phyloP scores from a whole-genome alignment of 1,284 basidiomycete genomes.

The Abortiporus biennis region DNA sequence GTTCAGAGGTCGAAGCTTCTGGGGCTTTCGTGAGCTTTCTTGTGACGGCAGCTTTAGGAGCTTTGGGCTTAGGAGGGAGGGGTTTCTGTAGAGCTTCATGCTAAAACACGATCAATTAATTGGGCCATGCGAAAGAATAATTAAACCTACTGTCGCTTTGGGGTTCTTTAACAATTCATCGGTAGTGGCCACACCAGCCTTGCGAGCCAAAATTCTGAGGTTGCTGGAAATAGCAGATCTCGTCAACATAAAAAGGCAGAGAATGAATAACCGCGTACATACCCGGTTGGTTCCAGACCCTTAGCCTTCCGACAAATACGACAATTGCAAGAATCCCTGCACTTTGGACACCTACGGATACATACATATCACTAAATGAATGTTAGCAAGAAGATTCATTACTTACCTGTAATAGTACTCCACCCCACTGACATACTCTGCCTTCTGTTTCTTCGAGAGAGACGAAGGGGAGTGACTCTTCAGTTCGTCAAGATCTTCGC shows the following conservation, averaged over 20 bases:
- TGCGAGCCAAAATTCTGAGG: conserved; percentile 16
- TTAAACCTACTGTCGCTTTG: conserved; percentile 11
- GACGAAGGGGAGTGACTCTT: conserved; percentile 23
- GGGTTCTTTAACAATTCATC: conserved; percentile 3
- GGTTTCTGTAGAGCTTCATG: conserved; percentile 1
- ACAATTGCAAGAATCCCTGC: conserved; percentile 60
- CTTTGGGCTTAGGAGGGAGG: conserved; percentile 11
- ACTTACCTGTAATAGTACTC: conserved; percentile 51
- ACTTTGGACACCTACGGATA: conserved; percentile 56
- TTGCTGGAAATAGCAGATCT: conserved; percentile 5
- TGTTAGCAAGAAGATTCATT: not conserved
- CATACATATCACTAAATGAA: conserved; percentile 2
- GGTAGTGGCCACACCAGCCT: conserved; percentile 24
- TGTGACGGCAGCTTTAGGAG: conserved; percentile 4
- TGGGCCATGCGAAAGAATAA: conserved; percentile 16
- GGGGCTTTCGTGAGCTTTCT: not conserved
- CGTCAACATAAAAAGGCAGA: not conserved
- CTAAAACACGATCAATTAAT: too few relatives aligned
- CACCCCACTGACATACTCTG: conserved; percentile 30
- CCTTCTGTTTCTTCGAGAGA: conserved; percentile 18
- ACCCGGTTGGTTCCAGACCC: conserved; percentile 57
- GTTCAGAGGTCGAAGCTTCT: conserved; percentile 11
- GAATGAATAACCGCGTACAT: too few relatives aligned
- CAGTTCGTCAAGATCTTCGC: conserved; percentile 43
- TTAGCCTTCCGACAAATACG: conserved; percentile 53